Base-by-base conservation (phyloP, 257 asterid genomes). In the Penstemon barbatus region DNA sequence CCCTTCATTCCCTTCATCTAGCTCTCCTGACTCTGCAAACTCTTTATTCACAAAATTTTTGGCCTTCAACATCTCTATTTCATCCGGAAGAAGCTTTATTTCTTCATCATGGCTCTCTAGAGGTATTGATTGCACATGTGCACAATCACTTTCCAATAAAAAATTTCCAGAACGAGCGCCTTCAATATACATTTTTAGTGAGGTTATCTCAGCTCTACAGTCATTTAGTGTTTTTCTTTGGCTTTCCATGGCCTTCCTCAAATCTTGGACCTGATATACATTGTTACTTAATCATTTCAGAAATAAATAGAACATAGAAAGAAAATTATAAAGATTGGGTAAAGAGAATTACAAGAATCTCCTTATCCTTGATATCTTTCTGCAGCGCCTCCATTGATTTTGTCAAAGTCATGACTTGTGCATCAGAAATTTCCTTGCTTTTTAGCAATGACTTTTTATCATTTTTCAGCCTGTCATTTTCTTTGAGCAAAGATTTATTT, bases 171-270 rank as follows among this genome's bases (percentile, higher is more conserved):
- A 80, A 56, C 74, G 91, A 77, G 88, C 80, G 54, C 84, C 91
- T 82, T 91, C 97, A 66, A 89, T 82, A 55, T 81, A 84, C 97
- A 86, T 86, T 79, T 94, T 91, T 64, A 94, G 84, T 50, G 96
- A 83, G 72, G 99, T 94, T 83, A 94, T 86, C 85, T 94, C 99
- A 73, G 97, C 97, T 81, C 97, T 84, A 70, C 96, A 89, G 61
- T 83, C 96, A 86, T 94, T 92, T 72, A 94, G 78, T 75, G 86
- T 96, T 78, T 84, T 84, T 62, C 85, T 80, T 82, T 83, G 90
- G 77, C 82, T 80, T 72, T 86, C 90, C 72, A 89, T 41, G 71
- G 86, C 79, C 79, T 81, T 89, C 86, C 87, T 94, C 85, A 87
- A 74, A 72, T 75, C 84, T 76, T 86, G 97, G 72, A 89, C 89